Evolutionary conservation across 2,329 filamentous ascomycete species (phyloP).

Genomic region (Atkinsonella hypoxylon): DNA sequence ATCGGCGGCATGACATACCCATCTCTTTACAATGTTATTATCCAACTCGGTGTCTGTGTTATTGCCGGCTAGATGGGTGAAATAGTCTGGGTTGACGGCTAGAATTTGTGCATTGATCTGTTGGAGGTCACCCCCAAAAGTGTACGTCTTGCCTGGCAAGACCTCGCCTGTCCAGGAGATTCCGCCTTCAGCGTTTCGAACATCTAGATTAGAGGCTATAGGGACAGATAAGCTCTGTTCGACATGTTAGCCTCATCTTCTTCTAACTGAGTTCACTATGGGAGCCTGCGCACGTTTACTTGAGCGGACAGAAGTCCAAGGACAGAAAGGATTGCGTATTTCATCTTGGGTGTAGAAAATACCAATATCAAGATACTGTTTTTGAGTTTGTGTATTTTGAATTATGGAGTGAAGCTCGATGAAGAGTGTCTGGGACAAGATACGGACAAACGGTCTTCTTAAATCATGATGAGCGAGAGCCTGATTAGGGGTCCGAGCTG

Average conservation of each 20-base stretch:
- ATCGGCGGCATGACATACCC: not conserved
- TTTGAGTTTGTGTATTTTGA: too few relatives aligned
- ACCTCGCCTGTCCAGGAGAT: constrained; percentile 1
- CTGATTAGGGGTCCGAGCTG: too few relatives aligned
- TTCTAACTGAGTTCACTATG: not conserved
- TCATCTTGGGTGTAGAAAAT: not conserved
- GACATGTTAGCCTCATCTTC: not conserved
- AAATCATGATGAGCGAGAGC: too few relatives aligned
- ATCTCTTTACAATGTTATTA: not conserved
- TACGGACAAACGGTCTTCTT: too few relatives aligned
- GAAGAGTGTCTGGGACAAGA: too few relatives aligned
- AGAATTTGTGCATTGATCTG: not conserved
- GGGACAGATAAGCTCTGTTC: not conserved
- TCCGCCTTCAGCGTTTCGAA: not conserved
- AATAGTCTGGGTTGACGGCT: not conserved
- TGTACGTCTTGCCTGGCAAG: not conserved
- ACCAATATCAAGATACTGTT: too few relatives aligned
- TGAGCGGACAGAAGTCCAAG: not conserved
- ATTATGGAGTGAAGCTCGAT: too few relatives aligned
- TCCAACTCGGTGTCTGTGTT: not conserved
- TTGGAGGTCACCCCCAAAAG: not conserved
- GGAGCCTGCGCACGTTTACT: not conserved
- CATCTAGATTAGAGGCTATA: not conserved
- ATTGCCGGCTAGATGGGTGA: not conserved
- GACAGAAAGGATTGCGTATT: not conserved